Evolutionary conservation across 768 basidiomycete genomes (phyloP).

Genomic region (Agaricus blazei): DNA sequence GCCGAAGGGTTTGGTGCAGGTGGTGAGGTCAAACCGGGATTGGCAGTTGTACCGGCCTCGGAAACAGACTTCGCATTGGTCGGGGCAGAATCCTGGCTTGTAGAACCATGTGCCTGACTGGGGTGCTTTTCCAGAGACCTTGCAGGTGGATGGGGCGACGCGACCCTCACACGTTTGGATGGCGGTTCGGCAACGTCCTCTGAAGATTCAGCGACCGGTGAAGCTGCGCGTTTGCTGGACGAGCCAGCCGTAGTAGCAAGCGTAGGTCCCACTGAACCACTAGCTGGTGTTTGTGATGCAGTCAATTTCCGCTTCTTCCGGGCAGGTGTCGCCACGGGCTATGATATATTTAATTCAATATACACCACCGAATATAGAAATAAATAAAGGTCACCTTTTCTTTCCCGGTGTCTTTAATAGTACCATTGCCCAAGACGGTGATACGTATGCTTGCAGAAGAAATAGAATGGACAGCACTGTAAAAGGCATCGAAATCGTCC

Average conservation of each 20-base stretch:
- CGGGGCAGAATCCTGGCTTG: neutral
- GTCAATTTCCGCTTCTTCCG: conserved; percentile 1
- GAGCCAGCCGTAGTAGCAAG: neutral
- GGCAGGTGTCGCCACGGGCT: neutral
- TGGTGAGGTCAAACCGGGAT: neutral
- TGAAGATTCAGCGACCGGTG: neutral
- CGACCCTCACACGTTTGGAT: neutral
- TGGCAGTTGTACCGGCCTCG: neutral
- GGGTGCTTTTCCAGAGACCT: too few relatives aligned
- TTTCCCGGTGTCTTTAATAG: neutral
- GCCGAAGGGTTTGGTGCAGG: neutral
- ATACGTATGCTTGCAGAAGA: conserved; percentile 34
- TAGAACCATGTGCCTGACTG: neutral
- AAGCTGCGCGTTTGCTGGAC: conserved; percentile 10
- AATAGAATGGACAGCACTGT: conserved; percentile 34
- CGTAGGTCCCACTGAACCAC: neutral
- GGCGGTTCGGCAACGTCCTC: neutral
- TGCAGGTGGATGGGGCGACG: neutral
- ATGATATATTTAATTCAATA: neutral
- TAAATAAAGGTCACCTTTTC: neutral
- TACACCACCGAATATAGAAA: neutral
- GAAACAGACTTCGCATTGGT: neutral
- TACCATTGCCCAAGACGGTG: conserved; percentile 18
- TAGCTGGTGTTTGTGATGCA: neutral
- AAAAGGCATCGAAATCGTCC: conserved; percentile 77